Evolutionary conservation across 148 eudicot species (phyloP).

Genomic region (Heliamphora exappendiculata): DNA sequence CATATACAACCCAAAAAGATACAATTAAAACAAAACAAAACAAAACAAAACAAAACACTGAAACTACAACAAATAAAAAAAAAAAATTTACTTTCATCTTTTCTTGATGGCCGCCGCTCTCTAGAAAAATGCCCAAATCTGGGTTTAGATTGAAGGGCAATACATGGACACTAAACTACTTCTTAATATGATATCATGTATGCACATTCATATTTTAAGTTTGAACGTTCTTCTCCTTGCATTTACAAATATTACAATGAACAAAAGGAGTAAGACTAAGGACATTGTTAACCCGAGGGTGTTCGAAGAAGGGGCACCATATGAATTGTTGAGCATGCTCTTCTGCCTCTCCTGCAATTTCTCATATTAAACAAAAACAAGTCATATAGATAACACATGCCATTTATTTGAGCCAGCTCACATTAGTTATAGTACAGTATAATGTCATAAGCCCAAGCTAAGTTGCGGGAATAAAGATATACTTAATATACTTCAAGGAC

Average conservation of each 20-base stretch:
- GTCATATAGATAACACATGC: neutral
- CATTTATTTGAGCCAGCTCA: too few relatives aligned
- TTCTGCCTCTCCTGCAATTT: constrained; percentile 42
- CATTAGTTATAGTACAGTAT: neutral
- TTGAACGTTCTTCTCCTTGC: constrained; percentile 7
- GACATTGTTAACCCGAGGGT: constrained; percentile 20
- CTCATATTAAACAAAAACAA: constrained; percentile 4
- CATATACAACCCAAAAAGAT: too few relatives aligned
- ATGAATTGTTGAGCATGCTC: constrained; percentile 20
- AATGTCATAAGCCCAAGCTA: neutral
- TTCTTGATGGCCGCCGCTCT: too few relatives aligned
- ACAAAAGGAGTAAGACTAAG: constrained; percentile 6
- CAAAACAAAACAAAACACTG: too few relatives aligned
- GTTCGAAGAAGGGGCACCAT: constrained; percentile 32
- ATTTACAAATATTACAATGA: constrained; percentile 1
- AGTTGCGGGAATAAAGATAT: neutral
- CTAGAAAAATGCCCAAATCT: too few relatives aligned
- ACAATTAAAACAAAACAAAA: too few relatives aligned
- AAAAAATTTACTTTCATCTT: too few relatives aligned
- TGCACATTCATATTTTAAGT: constrained; percentile 6
- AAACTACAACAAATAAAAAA: too few relatives aligned
- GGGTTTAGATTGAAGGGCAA: too few relatives aligned
- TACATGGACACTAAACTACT: too few relatives aligned
- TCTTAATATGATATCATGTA: too few relatives aligned
- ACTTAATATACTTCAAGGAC: too few relatives aligned